Evolutionary conservation across 371 early-diverging fungal genomes (phyloP).

Genomic region (Aphelidium insulamus): DNA sequence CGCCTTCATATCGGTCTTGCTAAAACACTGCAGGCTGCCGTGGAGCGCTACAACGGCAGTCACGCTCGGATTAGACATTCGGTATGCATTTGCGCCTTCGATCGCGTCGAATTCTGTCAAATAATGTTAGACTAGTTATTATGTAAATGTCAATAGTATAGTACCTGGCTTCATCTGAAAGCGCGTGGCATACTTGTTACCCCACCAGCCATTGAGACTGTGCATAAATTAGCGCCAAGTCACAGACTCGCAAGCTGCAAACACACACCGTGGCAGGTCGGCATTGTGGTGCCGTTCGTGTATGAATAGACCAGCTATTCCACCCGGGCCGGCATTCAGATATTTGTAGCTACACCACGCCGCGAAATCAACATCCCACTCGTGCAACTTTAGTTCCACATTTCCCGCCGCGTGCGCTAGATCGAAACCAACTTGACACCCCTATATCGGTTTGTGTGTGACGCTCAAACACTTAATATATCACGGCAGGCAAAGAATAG

Average conservation of each 20-base stretch:
- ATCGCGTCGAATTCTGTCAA: slow-evolving; percentile 37
- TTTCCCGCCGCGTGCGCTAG: slow-evolving; percentile 93
- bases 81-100: slow-evolving; percentile 62
- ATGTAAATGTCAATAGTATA: slow-evolving; percentile 2
- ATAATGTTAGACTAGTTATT: background rate
- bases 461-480: background rate
- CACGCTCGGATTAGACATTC: slow-evolving; percentile 72
- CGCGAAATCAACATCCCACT: slow-evolving; percentile 95
- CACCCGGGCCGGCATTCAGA: slow-evolving; percentile 82
- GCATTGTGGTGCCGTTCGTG: slow-evolving; percentile 45
- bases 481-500: background rate
- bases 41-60: slow-evolving; percentile 40
- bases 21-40: slow-evolving; percentile 58
- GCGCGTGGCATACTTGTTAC: slow-evolving; percentile 48
- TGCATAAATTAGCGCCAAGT: slow-evolving; percentile 3
- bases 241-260: too few relatives aligned
- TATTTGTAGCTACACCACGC: slow-evolving; percentile 97
- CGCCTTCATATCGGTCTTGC: slow-evolving; percentile 31
- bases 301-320: slow-evolving; percentile 71
- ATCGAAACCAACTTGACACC: slow-evolving; percentile 83
- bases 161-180: slow-evolving; percentile 44
- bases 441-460: slow-evolving; percentile 16
- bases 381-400: slow-evolving; percentile 62
- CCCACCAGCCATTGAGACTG: slow-evolving; percentile 89
- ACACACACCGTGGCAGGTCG: slow-evolving; percentile 1